Evolutionary conservation across 257 asterid genomes (phyloP).

Genomic region (Solanum pimpinellifolium): DNA sequence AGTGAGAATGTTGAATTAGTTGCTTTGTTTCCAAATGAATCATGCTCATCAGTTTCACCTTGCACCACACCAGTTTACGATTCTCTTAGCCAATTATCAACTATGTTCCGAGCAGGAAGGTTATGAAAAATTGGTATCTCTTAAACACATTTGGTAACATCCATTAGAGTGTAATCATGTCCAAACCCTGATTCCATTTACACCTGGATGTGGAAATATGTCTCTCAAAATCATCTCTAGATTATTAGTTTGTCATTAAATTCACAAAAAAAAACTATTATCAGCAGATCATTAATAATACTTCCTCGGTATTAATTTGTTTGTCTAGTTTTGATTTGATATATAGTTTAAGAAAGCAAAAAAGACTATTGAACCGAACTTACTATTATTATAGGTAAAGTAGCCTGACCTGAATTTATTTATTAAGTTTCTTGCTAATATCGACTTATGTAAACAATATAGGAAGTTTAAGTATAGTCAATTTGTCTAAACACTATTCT

Average conservation of each 20-base stretch:
- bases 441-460: conserved; percentile 46
- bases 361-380: too few relatives aligned
- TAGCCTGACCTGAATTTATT: conserved; percentile 28
- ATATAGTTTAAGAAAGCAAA: too few relatives aligned
- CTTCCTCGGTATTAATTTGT: too few relatives aligned
- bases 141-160: conserved; percentile 48
- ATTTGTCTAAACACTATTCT: conserved; percentile 34
- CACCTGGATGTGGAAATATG: conserved; percentile 42
- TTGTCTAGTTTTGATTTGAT: too few relatives aligned
- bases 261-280: neutral
- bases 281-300: neutral
- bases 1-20: conserved; percentile 23
- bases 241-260: conserved; percentile 30
- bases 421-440: conserved; percentile 16
- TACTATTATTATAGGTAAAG: neutral
- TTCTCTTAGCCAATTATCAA: conserved; percentile 19
- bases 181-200: conserved; percentile 50
- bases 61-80: conserved; percentile 34
- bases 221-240: conserved; percentile 34
- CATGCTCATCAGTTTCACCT: conserved; percentile 35
- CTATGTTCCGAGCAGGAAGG: neutral
- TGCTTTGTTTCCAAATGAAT: conserved; percentile 17
- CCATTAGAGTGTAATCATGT: conserved; percentile 31
- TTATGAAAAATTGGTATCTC: conserved; percentile 29
- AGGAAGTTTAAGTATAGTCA: conserved; percentile 32